A percentile compares a stretch with the other conserved stretches of the same genome.
Evolutionary conservation across 805 yeast genomes (phyloP).

Genomic region (Saccharomyces eubayanus): DNA sequence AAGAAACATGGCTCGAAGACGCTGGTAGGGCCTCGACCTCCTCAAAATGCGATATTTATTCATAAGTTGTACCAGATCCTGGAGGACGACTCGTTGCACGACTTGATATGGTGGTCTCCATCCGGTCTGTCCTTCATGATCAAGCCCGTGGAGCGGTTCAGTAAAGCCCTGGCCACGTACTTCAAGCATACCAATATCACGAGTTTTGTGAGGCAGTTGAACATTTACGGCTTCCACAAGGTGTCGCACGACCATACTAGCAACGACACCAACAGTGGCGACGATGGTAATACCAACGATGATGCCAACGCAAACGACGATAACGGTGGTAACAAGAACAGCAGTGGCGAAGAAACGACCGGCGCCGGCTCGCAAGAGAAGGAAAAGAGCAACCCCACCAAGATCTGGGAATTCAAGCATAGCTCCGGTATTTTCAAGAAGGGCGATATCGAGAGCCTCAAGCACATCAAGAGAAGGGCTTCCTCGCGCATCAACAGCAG

Average conservation of each 20-base stretch:
- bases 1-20: neutral
- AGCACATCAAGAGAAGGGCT: conserved; percentile 72
- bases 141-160: conserved; percentile 73
- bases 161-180: conserved; percentile 55
- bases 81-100: conserved; percentile 63
- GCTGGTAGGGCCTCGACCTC: conserved; percentile 12
- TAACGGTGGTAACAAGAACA: conserved; percentile 5
- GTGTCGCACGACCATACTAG: conserved; percentile 38
- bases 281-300: conserved; percentile 6
- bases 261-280: conserved; percentile 11
- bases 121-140: conserved; percentile 65
- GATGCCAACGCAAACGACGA: conserved; percentile 6
- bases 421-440: conserved; percentile 68
- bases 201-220: conserved; percentile 67
- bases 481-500: conserved; percentile 29
- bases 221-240: conserved; percentile 79
- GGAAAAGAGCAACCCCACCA: conserved; percentile 9
- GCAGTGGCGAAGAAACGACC: conserved; percentile 1
- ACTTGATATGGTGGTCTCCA: conserved; percentile 80
- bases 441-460: conserved; percentile 68
- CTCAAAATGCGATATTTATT: conserved; percentile 58
- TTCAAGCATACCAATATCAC: conserved; percentile 79
- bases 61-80: conserved; percentile 88
- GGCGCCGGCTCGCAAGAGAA: neutral
- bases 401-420: conserved; percentile 83